Conservation (phyloP, 2,329 filamentous ascomycete genomes). For the Keithomyces neogunnii region DNA sequence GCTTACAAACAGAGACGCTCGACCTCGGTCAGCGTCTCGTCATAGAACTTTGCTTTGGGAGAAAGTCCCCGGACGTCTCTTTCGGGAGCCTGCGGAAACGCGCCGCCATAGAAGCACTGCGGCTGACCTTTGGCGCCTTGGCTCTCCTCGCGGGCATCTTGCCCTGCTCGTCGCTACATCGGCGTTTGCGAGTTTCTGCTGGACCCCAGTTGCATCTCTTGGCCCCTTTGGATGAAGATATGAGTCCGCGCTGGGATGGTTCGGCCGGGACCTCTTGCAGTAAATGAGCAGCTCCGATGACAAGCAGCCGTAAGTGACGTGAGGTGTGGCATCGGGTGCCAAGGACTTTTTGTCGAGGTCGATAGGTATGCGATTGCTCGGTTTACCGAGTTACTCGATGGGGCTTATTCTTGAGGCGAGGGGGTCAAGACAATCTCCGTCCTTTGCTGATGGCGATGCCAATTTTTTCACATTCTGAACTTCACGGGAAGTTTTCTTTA, state of each 20-base stretch:
- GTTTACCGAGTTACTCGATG: conserved; percentile 86
- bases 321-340: conserved; percentile 35
- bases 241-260: conserved; percentile 54
- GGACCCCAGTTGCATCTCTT: conserved; percentile 25
- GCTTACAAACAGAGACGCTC: conserved; percentile 76
- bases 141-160: conserved; percentile 32
- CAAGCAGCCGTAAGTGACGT: conserved; percentile 40
- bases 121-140: conserved; percentile 66
- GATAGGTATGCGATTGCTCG: conserved; percentile 98
- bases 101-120: conserved; percentile 99
- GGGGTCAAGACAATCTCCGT: conserved; percentile 39
- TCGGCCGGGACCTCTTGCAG: conserved; percentile 7
- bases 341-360: conserved; percentile 79
- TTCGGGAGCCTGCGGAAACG: conserved; percentile 71
- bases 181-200: conserved; percentile 8
- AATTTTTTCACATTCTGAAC: conserved; percentile 25
- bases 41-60: conserved; percentile 71
- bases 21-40: conserved; percentile 23
- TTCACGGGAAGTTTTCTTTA: conserved; percentile 33
- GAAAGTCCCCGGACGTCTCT: conserved; percentile 98
- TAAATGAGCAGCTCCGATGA: conserved; percentile 24
- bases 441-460: conserved; percentile 11
- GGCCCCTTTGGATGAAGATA: conserved; percentile 75
- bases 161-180: conserved; percentile 40
- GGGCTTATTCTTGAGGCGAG: conserved; percentile 99